Evolutionary conservation across 371 early-diverging fungal species (phyloP).

Genomic region (Encephalitozoon intestinalis): DNA sequence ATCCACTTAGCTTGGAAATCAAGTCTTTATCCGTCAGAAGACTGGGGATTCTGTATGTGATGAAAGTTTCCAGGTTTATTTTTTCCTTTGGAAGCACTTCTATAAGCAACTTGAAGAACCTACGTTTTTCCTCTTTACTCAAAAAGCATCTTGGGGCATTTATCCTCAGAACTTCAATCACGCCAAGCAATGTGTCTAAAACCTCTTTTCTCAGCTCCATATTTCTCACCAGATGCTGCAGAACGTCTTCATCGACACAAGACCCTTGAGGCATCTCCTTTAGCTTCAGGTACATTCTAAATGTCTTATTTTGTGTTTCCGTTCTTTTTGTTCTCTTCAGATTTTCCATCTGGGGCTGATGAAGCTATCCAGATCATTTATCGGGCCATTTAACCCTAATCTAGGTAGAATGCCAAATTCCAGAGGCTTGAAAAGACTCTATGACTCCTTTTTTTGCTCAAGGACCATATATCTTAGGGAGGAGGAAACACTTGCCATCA

Average conservation of each 20-base stretch:
- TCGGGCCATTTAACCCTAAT: background rate
- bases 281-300: background rate
- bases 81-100: background rate
- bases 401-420: background rate
- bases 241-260: background rate
- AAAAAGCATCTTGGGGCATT: background rate
- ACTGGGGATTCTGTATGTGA: background rate
- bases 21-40: background rate
- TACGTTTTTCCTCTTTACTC: background rate
- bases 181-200: background rate
- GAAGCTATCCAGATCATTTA: background rate
- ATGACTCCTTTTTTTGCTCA: background rate
- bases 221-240: background rate
- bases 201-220: background rate
- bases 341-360: background rate
- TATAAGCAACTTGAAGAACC: background rate
- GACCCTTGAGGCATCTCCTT: background rate
- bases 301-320: background rate
- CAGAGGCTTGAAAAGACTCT: constrained; percentile 2
- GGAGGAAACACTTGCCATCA: constrained; percentile 31
- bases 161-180: constrained; percentile 5
- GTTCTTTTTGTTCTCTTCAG: background rate
- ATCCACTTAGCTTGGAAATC: background rate
- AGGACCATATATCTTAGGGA: constrained; percentile 37
- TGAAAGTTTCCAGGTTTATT: constrained; percentile 2